Base-by-base conservation (phyloP, 305 asterid genomes). In the Solanum hybrid region DNA sequence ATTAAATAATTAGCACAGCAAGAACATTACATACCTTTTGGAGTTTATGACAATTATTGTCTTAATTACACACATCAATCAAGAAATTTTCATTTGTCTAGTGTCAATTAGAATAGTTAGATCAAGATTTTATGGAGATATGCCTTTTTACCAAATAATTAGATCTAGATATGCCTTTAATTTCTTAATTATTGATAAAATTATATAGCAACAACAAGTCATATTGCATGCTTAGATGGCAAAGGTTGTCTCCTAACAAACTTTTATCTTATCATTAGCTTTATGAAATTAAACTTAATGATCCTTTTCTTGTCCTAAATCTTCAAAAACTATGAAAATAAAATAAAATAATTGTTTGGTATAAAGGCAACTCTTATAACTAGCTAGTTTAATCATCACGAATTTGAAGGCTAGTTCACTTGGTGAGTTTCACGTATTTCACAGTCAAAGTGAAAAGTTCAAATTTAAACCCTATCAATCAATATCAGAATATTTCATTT, bases 201-300 rank as follows among this genome's bases (percentile, higher is more conserved):
- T 9, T 29, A 76, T 34, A 85, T 29, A 31, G 88, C 88, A 61
- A 85, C 46, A 85, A 6, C 4, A 57, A 57, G 34, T 57, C 18
- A 57, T 85, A 22, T 29, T 18, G 29, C 42, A 83, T 61, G 51
- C 88, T 85, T 85, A 31, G 88, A 61, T 85, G 88, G 51, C 51
- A 85, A 85, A 57, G 9, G 73, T 61, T 85, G 88, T 85, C 42
- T 57, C 88, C 77, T 85, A 85, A 85, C 77, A 57, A 85, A 85
- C 76, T 51, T 57, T 85, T 2, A 33, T 33, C 77, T 61, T 61
- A 85, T 57, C 88, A 57, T 85, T 85, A 85, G 51, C 88, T 85
- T 85, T 33, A 85, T 11, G 76, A 85, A 76, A 76, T 76, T 76
- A 42, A 42, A n/a, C 5, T 4, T 33, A 85, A 61, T 84, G 14